Conservation (phyloP, 805 yeast genomes). For the Teunomyces pallodes region DNA sequence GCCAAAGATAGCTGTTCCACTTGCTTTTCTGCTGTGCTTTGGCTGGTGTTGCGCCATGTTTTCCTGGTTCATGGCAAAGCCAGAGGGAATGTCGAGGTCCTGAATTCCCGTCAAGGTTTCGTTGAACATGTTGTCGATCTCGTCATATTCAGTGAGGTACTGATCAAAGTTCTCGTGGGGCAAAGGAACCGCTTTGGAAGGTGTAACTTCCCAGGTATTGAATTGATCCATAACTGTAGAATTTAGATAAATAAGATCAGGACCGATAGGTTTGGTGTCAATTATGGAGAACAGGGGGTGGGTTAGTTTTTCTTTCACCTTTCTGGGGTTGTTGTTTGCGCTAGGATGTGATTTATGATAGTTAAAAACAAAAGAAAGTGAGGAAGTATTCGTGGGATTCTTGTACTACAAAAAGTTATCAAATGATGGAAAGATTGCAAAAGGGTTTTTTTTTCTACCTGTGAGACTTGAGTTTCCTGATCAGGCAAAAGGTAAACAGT, state of each 20-base stretch:
- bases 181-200: constrained; percentile 38
- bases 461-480: constrained; percentile 12
- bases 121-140: constrained; percentile 54
- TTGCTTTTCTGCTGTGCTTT: constrained; percentile 56
- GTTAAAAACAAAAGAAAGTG: not conserved
- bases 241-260: not conserved
- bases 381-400: constrained; percentile 1
- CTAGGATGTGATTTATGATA: too few species aligned
- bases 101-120: constrained; percentile 55
- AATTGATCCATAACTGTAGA: constrained; percentile 17
- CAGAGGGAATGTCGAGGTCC: constrained; percentile 63
- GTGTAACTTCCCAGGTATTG: constrained; percentile 27
- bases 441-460: constrained; percentile 1
- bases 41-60: constrained; percentile 12
- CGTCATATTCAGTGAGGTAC: constrained; percentile 43
- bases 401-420: constrained; percentile 1
- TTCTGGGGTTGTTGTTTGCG: too few species aligned
- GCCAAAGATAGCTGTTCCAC: constrained; percentile 84
- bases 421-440: constrained; percentile 2
- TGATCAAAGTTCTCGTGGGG: constrained; percentile 57
- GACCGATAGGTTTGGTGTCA: not conserved
- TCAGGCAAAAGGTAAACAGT: constrained; percentile 24
- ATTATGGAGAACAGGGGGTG: too few species aligned
- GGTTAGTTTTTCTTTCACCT: too few species aligned
- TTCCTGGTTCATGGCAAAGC: constrained; percentile 25